Percentiles rank a stretch among this genome's conserved stretches.
Conservation (phyloP, 345 rosid species). For the Gossypium stocksii region DNA sequence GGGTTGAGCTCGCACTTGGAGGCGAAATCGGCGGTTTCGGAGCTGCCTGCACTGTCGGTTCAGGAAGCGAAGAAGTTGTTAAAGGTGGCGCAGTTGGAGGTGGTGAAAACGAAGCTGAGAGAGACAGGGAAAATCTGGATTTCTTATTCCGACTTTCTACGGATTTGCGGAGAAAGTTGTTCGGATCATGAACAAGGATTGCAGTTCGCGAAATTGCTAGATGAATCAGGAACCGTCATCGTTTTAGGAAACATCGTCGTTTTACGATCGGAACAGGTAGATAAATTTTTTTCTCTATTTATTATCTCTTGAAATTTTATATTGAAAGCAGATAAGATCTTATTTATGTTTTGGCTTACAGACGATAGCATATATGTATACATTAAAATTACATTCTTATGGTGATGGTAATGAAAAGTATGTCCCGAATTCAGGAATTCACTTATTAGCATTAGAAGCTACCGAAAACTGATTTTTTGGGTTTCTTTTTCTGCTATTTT, state of each 20-base stretch:
- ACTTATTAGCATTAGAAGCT: conserved; percentile 4
- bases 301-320: neutral
- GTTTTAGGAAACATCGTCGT: conserved; percentile 63
- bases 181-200: conserved; percentile 50
- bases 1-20: conserved; percentile 41
- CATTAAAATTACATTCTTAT: neutral
- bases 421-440: conserved; percentile 16
- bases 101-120: conserved; percentile 55
- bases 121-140: conserved; percentile 53
- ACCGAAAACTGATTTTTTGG: conserved; percentile 52
- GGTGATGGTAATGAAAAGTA: conserved; percentile 6
- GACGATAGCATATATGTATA: neutral
- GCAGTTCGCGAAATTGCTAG: conserved; percentile 55
- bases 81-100: conserved; percentile 62
- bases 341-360: conserved; percentile 12
- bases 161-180: conserved; percentile 50
- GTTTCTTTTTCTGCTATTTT: conserved; percentile 14
- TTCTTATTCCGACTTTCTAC: conserved; percentile 47
- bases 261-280: conserved; percentile 78
- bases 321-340: neutral
- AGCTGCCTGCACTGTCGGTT: conserved; percentile 35
- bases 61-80: conserved; percentile 70
- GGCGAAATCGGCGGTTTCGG: conserved; percentile 16
- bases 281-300: neutral
- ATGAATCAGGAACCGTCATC: conserved; percentile 75